Evolutionary conservation across 2,329 filamentous ascomycete species (phyloP).

Genomic region (Knufia petricola): DNA sequence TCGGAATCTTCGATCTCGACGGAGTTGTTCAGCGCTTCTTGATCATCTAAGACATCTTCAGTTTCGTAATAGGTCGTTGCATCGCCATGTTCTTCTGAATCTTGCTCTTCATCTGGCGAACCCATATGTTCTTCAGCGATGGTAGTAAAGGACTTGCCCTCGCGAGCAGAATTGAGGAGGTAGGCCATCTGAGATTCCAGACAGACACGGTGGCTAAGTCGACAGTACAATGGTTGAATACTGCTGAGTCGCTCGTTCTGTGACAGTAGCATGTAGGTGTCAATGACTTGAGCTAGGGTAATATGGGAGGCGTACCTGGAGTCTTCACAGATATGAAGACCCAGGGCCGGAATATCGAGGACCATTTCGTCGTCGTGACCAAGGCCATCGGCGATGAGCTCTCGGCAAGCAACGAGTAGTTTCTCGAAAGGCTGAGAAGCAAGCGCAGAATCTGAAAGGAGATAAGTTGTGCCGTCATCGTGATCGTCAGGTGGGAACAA

Average conservation of each 20-base stretch:
- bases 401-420: conserved; percentile 48
- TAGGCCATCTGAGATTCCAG: conserved; percentile 45
- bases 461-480: conserved; percentile 45
- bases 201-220: conserved; percentile 44
- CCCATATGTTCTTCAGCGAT: conserved; percentile 26
- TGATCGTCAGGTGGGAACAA: conserved; percentile 48
- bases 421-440: conserved; percentile 44
- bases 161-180: conserved; percentile 43
- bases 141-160: conserved; percentile 49
- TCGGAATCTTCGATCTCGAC: background rate
- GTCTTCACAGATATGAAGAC: conserved; percentile 49
- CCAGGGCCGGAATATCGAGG: conserved; percentile 46
- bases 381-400: conserved; percentile 46
- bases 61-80: background rate
- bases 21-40: background rate
- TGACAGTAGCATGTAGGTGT: conserved; percentile 49
- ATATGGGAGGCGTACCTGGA: conserved; percentile 40
- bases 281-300: conserved; percentile 48
- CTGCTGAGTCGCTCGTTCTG: conserved; percentile 48
- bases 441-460: conserved; percentile 47
- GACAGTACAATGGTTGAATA: conserved; percentile 49
- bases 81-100: background rate
- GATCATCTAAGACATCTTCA: conserved; percentile 1
- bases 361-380: conserved; percentile 48
- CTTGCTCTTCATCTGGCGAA: conserved; percentile 9